Evolutionary conservation across 2,329 filamentous ascomycete species (phyloP).

Genomic region (Chrysosporium queenslandicum): DNA sequence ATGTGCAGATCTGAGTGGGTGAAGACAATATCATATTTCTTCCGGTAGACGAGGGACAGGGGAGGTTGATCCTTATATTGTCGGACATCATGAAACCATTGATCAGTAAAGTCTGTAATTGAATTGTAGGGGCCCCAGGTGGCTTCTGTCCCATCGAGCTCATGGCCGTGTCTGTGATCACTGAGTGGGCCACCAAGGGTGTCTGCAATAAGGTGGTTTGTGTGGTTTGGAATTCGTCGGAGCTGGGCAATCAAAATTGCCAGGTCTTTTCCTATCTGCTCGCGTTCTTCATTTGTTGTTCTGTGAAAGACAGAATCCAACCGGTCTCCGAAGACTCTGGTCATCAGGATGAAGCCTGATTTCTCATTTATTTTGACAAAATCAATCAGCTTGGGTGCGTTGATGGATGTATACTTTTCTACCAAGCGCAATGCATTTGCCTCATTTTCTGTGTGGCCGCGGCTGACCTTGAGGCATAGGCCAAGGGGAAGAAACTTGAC

Average conservation of each 20-base stretch:
- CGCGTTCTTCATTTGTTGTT: conserved; percentile 14
- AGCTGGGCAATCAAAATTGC: conserved; percentile 12
- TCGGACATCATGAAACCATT: conserved; percentile 1
- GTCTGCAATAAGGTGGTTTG: conserved; percentile 12
- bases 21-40: conserved; percentile 8
- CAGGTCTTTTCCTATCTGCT: conserved; percentile 14
- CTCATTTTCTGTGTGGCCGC: conserved; percentile 11
- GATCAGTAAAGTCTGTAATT: conserved; percentile 10
- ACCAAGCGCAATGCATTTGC: conserved; percentile 14
- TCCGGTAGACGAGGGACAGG: not conserved
- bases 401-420: conserved; percentile 14
- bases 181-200: conserved; percentile 12
- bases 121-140: conserved; percentile 12
- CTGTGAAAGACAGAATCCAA: conserved; percentile 11
- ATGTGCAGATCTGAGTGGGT: conserved; percentile 12
- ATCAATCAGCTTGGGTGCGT: conserved; percentile 14
- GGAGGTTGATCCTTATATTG: not conserved
- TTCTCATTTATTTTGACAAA: conserved; percentile 10
- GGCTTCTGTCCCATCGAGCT: not conserved
- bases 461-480: conserved; percentile 12
- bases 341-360: conserved; percentile 15
- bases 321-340: conserved; percentile 7
- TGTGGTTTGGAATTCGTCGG: conserved; percentile 13
- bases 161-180: conserved; percentile 2
- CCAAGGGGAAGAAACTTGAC: conserved; percentile 14